Evolutionary conservation across 768 basidiomycete genomes (phyloP), one percentile per base, ranked within the genome.

Genomic region (Sporobolomyces roseus): DNA sequence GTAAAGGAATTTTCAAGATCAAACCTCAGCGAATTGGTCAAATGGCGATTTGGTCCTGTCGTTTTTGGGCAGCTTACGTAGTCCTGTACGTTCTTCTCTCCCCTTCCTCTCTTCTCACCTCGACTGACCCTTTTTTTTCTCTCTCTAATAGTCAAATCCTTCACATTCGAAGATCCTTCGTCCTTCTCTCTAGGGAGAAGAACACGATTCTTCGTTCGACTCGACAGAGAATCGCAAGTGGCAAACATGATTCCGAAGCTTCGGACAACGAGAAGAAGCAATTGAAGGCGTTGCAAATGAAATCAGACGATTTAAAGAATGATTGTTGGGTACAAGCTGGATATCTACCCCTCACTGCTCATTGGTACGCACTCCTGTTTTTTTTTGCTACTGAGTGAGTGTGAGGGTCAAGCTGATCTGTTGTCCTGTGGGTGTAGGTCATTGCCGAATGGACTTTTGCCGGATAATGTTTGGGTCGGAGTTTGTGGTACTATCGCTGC

Each of bases 51-150:
- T 89, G 87, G 88, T 90, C 89, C 19, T 84, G 83, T 61, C 86
- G 91, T 27, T 88, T 86, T 77, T 93, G 90, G 91, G 87, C 86
- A 2, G 77, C 84, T 29, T 93, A 93, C 74, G 82, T 90, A 48
- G 70, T 87, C 35, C 84, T 93, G 53, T 90, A 90, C 63, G 86
- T 91, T 9, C 21, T 25, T 36, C 36, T 13, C 23, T n/a, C 36
- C 12, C n/a, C n/a, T 35, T 45, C 30, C 2, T 17, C 45, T 43
- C 88, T 89, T 75, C 80, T 90, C 61, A 79, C 82, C 35, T 87
- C 90, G 76, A 88, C 90, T 74, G 81, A 83, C 68, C 83, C 83
- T 70, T 73, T 89, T 19, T 16, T 41, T 23, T 2, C 54, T 25
- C 54, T 12, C 23, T 30, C 27, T 38, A 46, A 4, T 46, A 68